These are phyloP conservation scores for Periglandula ipomoeae DNA, from an alignment of 2,329 filamentous ascomycete genomes.

Conservation along the genomic window DNA sequence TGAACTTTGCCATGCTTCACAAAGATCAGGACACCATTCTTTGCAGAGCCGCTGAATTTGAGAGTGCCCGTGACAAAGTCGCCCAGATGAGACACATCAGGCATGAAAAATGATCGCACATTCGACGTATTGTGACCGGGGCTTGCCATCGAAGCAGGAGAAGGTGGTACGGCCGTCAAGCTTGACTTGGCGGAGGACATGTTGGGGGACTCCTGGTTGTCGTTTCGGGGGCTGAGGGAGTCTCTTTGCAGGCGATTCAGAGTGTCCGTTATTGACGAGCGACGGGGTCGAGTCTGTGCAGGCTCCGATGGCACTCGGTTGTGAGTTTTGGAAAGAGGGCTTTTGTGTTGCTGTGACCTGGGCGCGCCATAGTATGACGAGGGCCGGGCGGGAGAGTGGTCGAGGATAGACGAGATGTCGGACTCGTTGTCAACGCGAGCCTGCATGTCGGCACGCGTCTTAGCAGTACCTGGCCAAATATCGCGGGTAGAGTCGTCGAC, in stretches of 20 bases:
- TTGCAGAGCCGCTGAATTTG: constrained; percentile 39
- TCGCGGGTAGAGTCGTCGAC: constrained; percentile 33
- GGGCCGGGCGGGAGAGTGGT: constrained; percentile 27
- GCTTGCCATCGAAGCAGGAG: constrained; percentile 24
- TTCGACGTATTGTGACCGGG: constrained; percentile 31
- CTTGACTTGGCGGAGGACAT: constrained; percentile 32
- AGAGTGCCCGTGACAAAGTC: constrained; percentile 49
- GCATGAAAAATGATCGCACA: constrained; percentile 43
- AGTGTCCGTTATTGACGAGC: constrained; percentile 24
- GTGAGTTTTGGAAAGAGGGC: constrained; percentile 29
- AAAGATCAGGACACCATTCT: constrained; percentile 46
- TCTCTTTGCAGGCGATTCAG: constrained; percentile 26
- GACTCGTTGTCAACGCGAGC: constrained; percentile 44
- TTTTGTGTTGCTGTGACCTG: constrained; percentile 24
- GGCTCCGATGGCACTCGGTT: constrained; percentile 21
- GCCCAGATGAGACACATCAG: constrained; percentile 44
- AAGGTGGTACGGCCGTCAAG: constrained; percentile 31
- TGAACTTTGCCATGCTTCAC: constrained; percentile 44
- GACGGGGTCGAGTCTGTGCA: constrained; percentile 15
- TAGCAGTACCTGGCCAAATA: constrained; percentile 29
- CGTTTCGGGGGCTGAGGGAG: constrained; percentile 21
- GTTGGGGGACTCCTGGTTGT: constrained; percentile 20
- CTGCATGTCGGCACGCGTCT: constrained; percentile 42
- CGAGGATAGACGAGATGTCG: constrained; percentile 36
- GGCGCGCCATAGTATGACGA: constrained; percentile 16